Base-by-base conservation (phyloP, 768 basidiomycete genomes). In the Albatrellus ellisii region DNA sequence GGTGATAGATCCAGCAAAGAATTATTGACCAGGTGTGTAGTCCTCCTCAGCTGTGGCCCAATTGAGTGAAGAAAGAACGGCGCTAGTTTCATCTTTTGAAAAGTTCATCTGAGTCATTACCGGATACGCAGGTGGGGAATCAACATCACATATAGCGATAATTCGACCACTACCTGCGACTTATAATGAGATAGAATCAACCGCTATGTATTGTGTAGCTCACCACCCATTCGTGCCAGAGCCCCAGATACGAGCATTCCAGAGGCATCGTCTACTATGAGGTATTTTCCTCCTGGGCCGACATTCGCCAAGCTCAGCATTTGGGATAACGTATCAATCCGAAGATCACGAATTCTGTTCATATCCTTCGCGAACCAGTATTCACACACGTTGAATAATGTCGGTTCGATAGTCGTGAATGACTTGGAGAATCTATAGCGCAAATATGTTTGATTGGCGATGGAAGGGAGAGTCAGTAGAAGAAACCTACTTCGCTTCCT, bases 101-200 rank as follows among this genome's bases (percentile, higher is more conserved):
- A 91, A 89, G 61, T 98, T 98, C 87, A 98, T 89, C 45, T 80
- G 67, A 3, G 67, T 64, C 56, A 90, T 59, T 17, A 90, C 72
- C 10, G 86, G 84, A 59, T 88, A 94, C 31, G 89, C 82, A 6
- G 95, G 94, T 4, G 94, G 91, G 10, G 85, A 88, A 52, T 97
- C 94, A 25, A 79, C 74, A 47, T 92, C 87, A 50, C 81, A 86
- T 47, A 99, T 77, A 1, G 83, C 77, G 47, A 97, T 65, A 8
- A 98, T 62, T 39, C 75, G 72, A 15, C 94, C 95, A 52, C 77
- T 63, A 21, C 86, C 90, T 89, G 50, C 1, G 31, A 28, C 29
- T 26, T 8, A 26, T 12, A 31, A 41, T 45, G 28, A 50, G 14
- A 29, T 20, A 31, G 17, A 29, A n/a, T 14, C 4, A 7, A 10